phyloP scores from a whole-genome alignment of 2,329 filamentous ascomycete species.

The Phialemoniopsis sp. region DNA sequence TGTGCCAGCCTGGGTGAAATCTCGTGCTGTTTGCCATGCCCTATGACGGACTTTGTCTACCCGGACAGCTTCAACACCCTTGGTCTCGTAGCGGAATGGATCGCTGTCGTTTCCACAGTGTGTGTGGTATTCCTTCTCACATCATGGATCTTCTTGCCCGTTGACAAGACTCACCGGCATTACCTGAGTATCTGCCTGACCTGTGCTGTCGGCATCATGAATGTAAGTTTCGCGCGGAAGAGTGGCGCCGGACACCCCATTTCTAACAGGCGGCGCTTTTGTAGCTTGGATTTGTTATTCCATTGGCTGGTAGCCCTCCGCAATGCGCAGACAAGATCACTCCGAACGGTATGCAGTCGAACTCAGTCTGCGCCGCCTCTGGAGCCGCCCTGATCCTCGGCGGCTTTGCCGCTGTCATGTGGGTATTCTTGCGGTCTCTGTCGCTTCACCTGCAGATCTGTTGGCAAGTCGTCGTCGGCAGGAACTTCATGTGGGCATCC shows the following conservation, averaged over 20 bases:
- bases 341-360: slow-evolving; percentile 85
- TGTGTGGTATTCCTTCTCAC: slow-evolving; percentile 72
- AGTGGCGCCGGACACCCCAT: background rate
- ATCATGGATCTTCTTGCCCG: slow-evolving; percentile 76
- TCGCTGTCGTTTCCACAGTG: slow-evolving; percentile 70
- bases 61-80: slow-evolving; percentile 55
- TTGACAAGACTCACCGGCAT: slow-evolving; percentile 86
- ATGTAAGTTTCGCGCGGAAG: slow-evolving; percentile 48
- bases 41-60: slow-evolving; percentile 73
- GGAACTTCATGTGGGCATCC: slow-evolving; percentile 83
- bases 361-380: slow-evolving; percentile 78
- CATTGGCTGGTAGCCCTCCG: slow-evolving; percentile 70
- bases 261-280: slow-evolving; percentile 4
- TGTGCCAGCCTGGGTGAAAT: slow-evolving; percentile 46
- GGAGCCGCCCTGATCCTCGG: slow-evolving; percentile 83
- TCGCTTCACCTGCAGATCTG: slow-evolving; percentile 97
- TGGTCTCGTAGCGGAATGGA: slow-evolving; percentile 70
- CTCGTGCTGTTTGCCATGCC: slow-evolving; percentile 86
- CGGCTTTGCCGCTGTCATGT: slow-evolving; percentile 79
- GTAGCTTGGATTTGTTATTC: slow-evolving; percentile 81
- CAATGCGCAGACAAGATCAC: slow-evolving; percentile 90
- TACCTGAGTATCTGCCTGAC: slow-evolving; percentile 89
- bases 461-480: slow-evolving; percentile 89
- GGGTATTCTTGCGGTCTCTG: slow-evolving; percentile 85
- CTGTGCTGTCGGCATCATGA: slow-evolving; percentile 71